These are phyloP conservation scores for Lepiota brunneoincarnata DNA, from an alignment of 768 basidiomycete genomes.

Conservation along the genomic window DNA sequence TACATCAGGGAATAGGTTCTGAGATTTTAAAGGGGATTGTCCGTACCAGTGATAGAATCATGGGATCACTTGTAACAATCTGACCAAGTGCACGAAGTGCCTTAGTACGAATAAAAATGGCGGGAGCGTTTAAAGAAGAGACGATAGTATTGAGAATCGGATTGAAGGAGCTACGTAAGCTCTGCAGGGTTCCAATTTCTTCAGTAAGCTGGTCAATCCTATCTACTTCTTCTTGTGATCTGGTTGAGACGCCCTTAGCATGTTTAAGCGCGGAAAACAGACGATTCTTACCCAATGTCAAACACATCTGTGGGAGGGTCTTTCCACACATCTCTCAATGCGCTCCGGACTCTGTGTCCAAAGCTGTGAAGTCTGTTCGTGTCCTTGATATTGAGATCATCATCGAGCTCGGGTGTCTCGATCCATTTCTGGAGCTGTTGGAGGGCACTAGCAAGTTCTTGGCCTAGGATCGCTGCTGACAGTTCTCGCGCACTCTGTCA, in stretches of 20 bases:
- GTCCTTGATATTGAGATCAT: slow-evolving; percentile 44
- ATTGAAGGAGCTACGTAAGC: slow-evolving; percentile 76
- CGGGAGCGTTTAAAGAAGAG: slow-evolving; percentile 75
- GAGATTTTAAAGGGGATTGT: not conserved
- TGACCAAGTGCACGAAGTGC: slow-evolving; percentile 87
- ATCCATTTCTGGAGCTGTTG: slow-evolving; percentile 54
- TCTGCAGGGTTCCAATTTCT: slow-evolving; percentile 74
- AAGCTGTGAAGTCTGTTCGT: slow-evolving; percentile 41
- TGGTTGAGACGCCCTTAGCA: slow-evolving; percentile 22
- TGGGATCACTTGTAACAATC: slow-evolving; percentile 86
- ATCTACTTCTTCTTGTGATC: slow-evolving; percentile 67
- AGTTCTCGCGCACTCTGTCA: slow-evolving; percentile 80
- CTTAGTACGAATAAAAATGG: slow-evolving; percentile 93
- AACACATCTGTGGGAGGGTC: slow-evolving; percentile 72
- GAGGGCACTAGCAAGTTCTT: slow-evolving; percentile 75
- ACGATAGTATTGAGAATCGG: slow-evolving; percentile 81
- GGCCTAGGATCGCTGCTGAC: slow-evolving; percentile 74
- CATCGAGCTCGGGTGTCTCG: slow-evolving; percentile 40
- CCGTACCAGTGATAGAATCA: slow-evolving; percentile 72
- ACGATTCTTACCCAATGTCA: slow-evolving; percentile 62
- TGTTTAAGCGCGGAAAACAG: not conserved
- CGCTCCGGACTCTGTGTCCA: slow-evolving; percentile 55
- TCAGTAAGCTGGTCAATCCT: slow-evolving; percentile 71
- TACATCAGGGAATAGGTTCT: not conserved
- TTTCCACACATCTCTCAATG: slow-evolving; percentile 74